These are phyloP conservation scores for Penicillium nordicum DNA, from an alignment of 2,329 filamentous ascomycete genomes.

Conservation along the genomic window DNA sequence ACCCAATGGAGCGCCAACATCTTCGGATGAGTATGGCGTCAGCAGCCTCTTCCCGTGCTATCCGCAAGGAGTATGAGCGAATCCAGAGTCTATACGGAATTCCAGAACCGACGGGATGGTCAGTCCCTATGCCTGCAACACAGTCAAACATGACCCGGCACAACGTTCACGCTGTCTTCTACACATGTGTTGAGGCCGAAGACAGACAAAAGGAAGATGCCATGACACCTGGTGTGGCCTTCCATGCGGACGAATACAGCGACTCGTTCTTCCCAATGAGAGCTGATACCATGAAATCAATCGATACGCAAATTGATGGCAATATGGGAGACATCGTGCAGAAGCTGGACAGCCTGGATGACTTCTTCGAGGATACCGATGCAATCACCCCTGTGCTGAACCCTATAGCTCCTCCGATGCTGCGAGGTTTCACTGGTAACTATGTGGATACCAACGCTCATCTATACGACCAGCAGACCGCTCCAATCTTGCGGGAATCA, in stretches of 20 bases:
- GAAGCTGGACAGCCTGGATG: slow-evolving; percentile 74
- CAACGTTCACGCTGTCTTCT: slow-evolving; percentile 95
- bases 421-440: slow-evolving; percentile 56
- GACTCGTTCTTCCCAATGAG: slow-evolving; percentile 75
- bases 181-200: slow-evolving; percentile 74
- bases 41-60: slow-evolving; percentile 70
- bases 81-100: slow-evolving; percentile 96
- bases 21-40: slow-evolving; percentile 97
- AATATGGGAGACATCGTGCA: slow-evolving; percentile 79
- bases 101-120: slow-evolving; percentile 93
- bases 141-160: slow-evolving; percentile 81
- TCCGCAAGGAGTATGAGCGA: slow-evolving; percentile 90
- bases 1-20: slow-evolving; percentile 89
- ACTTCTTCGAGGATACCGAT: slow-evolving; percentile 71
- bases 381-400: slow-evolving; percentile 56
- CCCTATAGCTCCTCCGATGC: slow-evolving; percentile 34
- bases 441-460: slow-evolving; percentile 72
- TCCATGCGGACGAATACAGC: slow-evolving; percentile 82
- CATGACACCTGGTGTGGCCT: slow-evolving; percentile 82
- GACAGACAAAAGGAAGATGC: slow-evolving; percentile 58
- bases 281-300: slow-evolving; percentile 89
- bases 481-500: slow-evolving; percentile 84
- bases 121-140: slow-evolving; percentile 85
- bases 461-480: slow-evolving; percentile 87
- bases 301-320: slow-evolving; percentile 60